Evolutionary conservation across 306 rosid species (phyloP), one percentile per base, ranked within the genome.

Genomic region (Herpetospermum pedunculosum): DNA sequence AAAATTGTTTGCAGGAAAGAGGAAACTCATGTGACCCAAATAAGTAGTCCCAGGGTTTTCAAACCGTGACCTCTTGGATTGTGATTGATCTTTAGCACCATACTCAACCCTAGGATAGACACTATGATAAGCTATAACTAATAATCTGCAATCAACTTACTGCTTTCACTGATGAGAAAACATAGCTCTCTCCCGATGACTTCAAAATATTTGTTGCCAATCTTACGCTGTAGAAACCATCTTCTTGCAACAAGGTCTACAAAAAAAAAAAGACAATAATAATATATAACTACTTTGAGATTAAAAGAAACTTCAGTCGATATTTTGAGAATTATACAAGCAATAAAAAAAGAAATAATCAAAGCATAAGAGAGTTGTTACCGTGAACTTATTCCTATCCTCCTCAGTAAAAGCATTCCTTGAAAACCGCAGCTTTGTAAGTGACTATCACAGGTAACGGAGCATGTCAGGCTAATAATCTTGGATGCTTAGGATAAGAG

Each of bases 401-500:
- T 57, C 82, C 41, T 81, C 85, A 37, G 81, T 87, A 28, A 94
- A 88, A 75, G 75, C 74, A 77, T 89, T 84, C 72, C 98, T 85
- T 8, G 87, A 85, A 83, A 91, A 91, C 63, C 98, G 88, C 81
- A 94, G 82, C 95, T 94, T 94, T n/a, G 97, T 94, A 30, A 94
- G 81, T 4, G 98, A 91, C 98, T 94, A 80, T 48, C 28, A 79
- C 75, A 82, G 69, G 69, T 75, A 74, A 77, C 77, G 77, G 21
- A 74, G 19, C 71, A 74, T 44, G 49, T 80, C 68, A 78, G 49
- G n/a, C 78, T 26, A 41, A 63, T 28, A 16, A 64, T 21, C 2
- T 14, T 35, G 3, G n/a, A 48, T 35, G 59, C 28, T 52, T 15
- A 75, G 38, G 23, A 72, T 55, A 50, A 6, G 37, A 12, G 29